Evolutionary conservation across 2,329 filamentous ascomycete genomes (phyloP), one percentile per base, ranked within the genome.

Genomic region (Aspergillus neotritici): DNA sequence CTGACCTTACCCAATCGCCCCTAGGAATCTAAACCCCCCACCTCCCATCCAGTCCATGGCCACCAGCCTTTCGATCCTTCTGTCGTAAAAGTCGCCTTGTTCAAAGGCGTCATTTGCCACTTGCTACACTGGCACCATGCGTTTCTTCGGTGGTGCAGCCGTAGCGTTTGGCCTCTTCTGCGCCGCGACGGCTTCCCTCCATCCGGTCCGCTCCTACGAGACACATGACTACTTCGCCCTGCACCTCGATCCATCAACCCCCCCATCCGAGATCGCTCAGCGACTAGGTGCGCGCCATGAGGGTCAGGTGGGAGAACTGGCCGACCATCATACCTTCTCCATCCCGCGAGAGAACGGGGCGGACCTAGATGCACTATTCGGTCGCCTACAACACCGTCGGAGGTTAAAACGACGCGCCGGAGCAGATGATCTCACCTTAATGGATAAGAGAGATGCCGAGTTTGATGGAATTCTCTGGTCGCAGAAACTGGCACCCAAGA

Each of bases 181-280:
- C 66, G 52, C 68, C 17, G 60, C 73, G 48, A 67, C 72, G 44
- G 71, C 75, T 25, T 64, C 73, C 35, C 64, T 80, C 34, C 71
- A 74, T 45, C 50, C 52, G 38, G 71, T 75, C 50, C 84, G 86
- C 55, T 78, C 93, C 61, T 87, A 94, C 73, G 78, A 85, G 38
- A 75, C 78, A 31, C 81, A 89, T 67, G 91, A 98, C 67, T 97
- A 94, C 70, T 96, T 97, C 65, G 89, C 94, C 51, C 75, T 98
- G 36, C 86, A 96, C 53, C 78, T 98, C 58, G 79, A 84, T 46
- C 70, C 78, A 10, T 73, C 77, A 31, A 74, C 78, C 5, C 75
- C 80, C 11, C 88, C 89, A 12, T 74, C 84, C 32, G 54, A 65
- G 15, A 74, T 96, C 50, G 89, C 89, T 21, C 70, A 73, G 35